A percentile compares a stretch with the other conserved stretches of the same genome.
Evolutionary conservation across 2,329 filamentous ascomycete genomes (phyloP).

Genomic region (Colletotrichum tropicicola): DNA sequence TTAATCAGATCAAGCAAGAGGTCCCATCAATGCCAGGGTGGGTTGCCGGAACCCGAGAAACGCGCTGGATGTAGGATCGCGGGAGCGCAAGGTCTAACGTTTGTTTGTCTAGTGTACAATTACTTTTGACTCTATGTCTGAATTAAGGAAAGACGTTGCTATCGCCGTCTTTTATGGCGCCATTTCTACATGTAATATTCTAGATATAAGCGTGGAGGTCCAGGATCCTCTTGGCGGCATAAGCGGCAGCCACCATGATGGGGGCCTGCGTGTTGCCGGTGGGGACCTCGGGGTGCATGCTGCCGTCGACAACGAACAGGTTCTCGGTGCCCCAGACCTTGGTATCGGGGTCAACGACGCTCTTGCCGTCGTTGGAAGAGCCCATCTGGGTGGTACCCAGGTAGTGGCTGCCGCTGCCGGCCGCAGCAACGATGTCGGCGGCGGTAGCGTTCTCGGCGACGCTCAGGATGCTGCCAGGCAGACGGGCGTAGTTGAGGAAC

Average conservation of each 20-base stretch:
- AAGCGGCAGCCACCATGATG: slow-evolving; percentile 29
- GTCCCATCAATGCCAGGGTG: too few species aligned
- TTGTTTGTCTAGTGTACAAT: too few species aligned
- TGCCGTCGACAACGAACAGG: slow-evolving; percentile 40
- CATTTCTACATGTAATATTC: too few species aligned
- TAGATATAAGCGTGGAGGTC: background rate
- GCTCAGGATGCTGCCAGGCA: slow-evolving; percentile 33
- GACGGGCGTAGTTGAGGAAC: slow-evolving; percentile 36
- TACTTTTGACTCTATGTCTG: too few species aligned
- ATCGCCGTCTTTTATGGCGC: too few species aligned
- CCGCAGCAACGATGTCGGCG: slow-evolving; percentile 34
- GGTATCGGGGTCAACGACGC: slow-evolving; percentile 42
- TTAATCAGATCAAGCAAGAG: too few species aligned
- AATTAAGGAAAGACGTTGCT: too few species aligned
- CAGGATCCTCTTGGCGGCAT: slow-evolving; percentile 25
- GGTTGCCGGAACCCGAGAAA: too few species aligned
- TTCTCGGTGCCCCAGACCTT: slow-evolving; percentile 42
- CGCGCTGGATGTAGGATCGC: too few species aligned
- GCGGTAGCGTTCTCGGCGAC: slow-evolving; percentile 33
- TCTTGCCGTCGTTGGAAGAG: slow-evolving; percentile 38
- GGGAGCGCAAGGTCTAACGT: too few species aligned
- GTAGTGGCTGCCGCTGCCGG: slow-evolving; percentile 39
- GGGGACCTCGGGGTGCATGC: slow-evolving; percentile 44
- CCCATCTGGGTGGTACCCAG: slow-evolving; percentile 43
- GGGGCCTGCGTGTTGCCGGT: slow-evolving; percentile 31